Evolutionary conservation across 768 basidiomycete species (phyloP).

Genomic region (Trametes coccinea): DNA sequence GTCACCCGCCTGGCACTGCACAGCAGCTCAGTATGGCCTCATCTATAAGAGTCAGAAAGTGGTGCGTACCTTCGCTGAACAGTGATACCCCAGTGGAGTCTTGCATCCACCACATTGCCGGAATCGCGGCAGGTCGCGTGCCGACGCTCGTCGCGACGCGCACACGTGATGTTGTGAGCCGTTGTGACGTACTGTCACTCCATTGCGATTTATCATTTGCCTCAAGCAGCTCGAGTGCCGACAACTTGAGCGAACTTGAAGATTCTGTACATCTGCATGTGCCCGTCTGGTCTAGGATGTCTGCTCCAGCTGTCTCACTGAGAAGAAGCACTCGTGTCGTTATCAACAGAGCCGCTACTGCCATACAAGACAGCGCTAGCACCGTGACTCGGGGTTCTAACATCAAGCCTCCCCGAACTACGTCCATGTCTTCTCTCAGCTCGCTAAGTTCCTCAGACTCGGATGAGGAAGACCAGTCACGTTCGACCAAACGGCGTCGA

Average conservation of each 20-base stretch:
- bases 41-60: neutral
- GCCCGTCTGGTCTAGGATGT: neutral
- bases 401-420: neutral
- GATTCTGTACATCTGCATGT: neutral
- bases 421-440: slow-evolving; percentile 2
- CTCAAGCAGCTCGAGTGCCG: too few relatives aligned
- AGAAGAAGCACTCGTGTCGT: neutral
- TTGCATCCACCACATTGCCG: slow-evolving; percentile 6
- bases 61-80: slow-evolving; percentile 8
- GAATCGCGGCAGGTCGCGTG: slow-evolving; percentile 3
- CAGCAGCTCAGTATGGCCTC: neutral
- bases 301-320: neutral
- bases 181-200: too few relatives aligned
- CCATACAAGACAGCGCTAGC: neutral
- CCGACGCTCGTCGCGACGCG: too few relatives aligned
- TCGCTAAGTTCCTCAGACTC: neutral
- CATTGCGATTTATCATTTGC: too few relatives aligned
- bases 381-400: too few relatives aligned
- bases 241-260: too few relatives aligned
- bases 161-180: too few relatives aligned
- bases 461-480: neutral
- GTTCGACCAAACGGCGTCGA: slow-evolving; percentile 7
- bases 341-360: neutral
- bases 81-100: slow-evolving; percentile 6
- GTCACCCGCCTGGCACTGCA: slow-evolving; percentile 12